Conservation (phyloP, 2,329 filamentous ascomycete genomes). For the Neonectria neomacrospora region DNA sequence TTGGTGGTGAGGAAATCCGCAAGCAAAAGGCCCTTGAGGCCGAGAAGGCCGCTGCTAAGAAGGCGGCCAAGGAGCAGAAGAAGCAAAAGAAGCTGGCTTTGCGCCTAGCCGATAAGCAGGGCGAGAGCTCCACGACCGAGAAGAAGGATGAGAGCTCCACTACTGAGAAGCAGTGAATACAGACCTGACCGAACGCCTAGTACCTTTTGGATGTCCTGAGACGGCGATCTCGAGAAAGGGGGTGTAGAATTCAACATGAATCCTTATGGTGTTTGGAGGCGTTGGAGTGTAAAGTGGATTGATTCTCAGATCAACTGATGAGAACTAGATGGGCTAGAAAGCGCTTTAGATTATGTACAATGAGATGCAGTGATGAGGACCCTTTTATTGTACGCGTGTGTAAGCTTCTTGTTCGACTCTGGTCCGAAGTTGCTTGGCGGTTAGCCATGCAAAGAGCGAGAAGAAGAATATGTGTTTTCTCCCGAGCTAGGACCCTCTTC, state of each 20-base stretch:
- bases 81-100: slow-evolving; percentile 56
- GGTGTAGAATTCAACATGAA: slow-evolving; percentile 26
- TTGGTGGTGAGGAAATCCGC: slow-evolving; percentile 72
- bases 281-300: slow-evolving; percentile 35
- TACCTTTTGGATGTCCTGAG: slow-evolving; percentile 9
- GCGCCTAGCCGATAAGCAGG: slow-evolving; percentile 29
- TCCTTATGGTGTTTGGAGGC: slow-evolving; percentile 22
- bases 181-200: neutral
- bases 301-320: slow-evolving; percentile 39
- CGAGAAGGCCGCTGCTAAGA: slow-evolving; percentile 62
- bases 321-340: slow-evolving; percentile 34
- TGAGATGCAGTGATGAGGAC: slow-evolving; percentile 11
- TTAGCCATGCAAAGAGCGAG: neutral
- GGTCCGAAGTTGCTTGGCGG: neutral
- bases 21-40: slow-evolving; percentile 73
- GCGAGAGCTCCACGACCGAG: slow-evolving; percentile 15
- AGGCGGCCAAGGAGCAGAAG: slow-evolving; percentile 61
- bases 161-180: slow-evolving; percentile 31
- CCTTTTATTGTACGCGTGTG: neutral
- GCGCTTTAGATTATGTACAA: slow-evolving; percentile 25
- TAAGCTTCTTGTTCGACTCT: neutral
- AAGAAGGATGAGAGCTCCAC: slow-evolving; percentile 28
- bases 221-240: slow-evolving; percentile 20
- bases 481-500: no score
- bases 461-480: neutral